Evolutionary conservation across 208 protist species (phyloP).

Genomic region (Wallacemonas sp.): DNA sequence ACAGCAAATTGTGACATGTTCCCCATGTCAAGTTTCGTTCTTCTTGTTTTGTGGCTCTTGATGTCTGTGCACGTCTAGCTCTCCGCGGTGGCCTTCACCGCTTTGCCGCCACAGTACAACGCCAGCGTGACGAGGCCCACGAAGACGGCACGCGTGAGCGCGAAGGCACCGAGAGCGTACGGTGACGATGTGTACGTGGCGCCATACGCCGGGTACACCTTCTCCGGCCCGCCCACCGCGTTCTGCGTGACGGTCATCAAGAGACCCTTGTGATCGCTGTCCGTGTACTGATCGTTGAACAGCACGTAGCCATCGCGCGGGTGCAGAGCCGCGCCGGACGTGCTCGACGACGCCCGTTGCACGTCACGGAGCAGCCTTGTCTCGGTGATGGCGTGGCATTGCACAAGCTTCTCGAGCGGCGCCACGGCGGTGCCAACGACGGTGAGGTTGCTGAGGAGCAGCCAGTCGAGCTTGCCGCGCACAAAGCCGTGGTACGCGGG

Average conservation of each 20-base stretch:
- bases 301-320: conserved; percentile 58
- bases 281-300: conserved; percentile 71
- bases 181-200: conserved; percentile 44
- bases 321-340: conserved; percentile 16
- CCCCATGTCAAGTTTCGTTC: too few relatives aligned
- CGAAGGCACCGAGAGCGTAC: conserved; percentile 31
- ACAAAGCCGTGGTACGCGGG: conserved; percentile 63
- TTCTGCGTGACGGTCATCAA: conserved; percentile 58
- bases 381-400: conserved; percentile 29
- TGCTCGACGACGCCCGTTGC: conserved; percentile 12
- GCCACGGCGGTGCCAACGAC: background rate
- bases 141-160: conserved; percentile 29
- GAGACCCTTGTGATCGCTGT: conserved; percentile 74
- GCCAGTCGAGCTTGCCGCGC: conserved; percentile 76
- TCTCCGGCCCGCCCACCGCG: conserved; percentile 21
- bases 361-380: conserved; percentile 17
- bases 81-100: background rate
- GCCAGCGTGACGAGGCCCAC: conserved; percentile 21
- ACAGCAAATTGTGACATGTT: too few relatives aligned
- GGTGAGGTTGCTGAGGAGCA: conserved; percentile 70
- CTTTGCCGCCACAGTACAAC: conserved; percentile 19
- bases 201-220: conserved; percentile 49
- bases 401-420: conserved; percentile 30
- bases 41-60: background rate
- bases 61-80: background rate